Conservation (phyloP, 176 grass and related monocot species). For the Ensete glaucum region DNA sequence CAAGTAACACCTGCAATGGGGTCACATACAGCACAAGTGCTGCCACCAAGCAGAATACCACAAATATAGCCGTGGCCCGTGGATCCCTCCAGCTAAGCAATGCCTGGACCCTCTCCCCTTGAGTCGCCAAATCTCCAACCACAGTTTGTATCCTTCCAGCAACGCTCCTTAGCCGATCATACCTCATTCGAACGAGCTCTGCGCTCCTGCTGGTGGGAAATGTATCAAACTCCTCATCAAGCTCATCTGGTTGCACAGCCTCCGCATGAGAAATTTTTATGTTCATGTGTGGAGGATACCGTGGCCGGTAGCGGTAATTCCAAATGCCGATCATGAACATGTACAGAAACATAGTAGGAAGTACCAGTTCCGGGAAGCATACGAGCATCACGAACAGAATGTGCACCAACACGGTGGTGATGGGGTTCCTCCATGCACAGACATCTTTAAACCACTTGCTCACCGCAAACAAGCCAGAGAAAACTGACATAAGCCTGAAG, state of each 20-base stretch:
- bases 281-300: constrained; percentile 98
- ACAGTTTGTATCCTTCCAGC: constrained; percentile 93
- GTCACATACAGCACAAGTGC: constrained; percentile 73
- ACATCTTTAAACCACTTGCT: constrained; percentile 84
- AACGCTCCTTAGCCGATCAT: constrained; percentile 87
- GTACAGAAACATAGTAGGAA: constrained; percentile 92
- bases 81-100: constrained; percentile 97
- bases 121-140: constrained; percentile 85
- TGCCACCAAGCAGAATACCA: constrained; percentile 70
- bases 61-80: constrained; percentile 74
- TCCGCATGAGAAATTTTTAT: constrained; percentile 96
- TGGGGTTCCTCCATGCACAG: constrained; percentile 77
- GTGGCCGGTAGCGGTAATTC: constrained; percentile 90
- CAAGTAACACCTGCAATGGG: constrained; percentile 76
- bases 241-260: constrained; percentile 78
- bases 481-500: constrained; percentile 91
- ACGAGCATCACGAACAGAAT: constrained; percentile 85
- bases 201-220: constrained; percentile 57
- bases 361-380: constrained; percentile 89
- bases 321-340: constrained; percentile 97
- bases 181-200: constrained; percentile 67
- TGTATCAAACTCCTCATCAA: constrained; percentile 88
- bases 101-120: constrained; percentile 87
- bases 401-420: constrained; percentile 90
- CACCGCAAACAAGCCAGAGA: constrained; percentile 49